phyloP scores from a whole-genome alignment of 805 yeast species.

The Yarrowia divulgata region DNA sequence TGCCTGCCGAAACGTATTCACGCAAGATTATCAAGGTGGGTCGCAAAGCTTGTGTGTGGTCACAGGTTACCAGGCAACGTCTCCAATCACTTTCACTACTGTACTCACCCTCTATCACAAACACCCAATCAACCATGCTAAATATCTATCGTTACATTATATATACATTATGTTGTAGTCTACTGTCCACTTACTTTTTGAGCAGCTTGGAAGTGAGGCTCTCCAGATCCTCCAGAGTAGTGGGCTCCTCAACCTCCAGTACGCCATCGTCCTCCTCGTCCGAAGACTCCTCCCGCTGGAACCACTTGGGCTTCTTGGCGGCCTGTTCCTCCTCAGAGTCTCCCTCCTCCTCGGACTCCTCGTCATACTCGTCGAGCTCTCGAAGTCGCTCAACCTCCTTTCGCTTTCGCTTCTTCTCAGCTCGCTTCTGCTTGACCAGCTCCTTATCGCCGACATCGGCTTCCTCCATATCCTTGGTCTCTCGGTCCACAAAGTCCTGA shows the following conservation, averaged over 20 bases:
- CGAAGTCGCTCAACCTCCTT: slow-evolving; percentile 64
- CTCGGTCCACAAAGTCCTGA: slow-evolving; percentile 68
- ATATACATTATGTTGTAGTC: slow-evolving; percentile 31
- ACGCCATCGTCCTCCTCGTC: slow-evolving; percentile 52
- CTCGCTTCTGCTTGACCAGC: slow-evolving; percentile 75
- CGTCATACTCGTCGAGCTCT: slow-evolving; percentile 45
- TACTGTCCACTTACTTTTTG: slow-evolving; percentile 19
- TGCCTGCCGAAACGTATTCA: no score
- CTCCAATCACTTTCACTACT: no score
- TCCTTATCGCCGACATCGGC: slow-evolving; percentile 82
- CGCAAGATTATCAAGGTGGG: no score
- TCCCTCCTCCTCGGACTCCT: slow-evolving; percentile 41
- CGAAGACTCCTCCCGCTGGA: slow-evolving; percentile 51
- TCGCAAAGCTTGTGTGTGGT: no score
- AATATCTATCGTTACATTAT: slow-evolving; percentile 20
- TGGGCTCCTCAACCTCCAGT: slow-evolving; percentile 85
- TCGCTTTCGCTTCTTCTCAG: slow-evolving; percentile 87
- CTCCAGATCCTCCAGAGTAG: slow-evolving; percentile 92
- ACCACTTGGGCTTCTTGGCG: slow-evolving; percentile 52
- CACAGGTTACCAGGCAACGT: no score
- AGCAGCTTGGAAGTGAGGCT: slow-evolving; percentile 54
- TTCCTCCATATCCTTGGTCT: slow-evolving; percentile 68
- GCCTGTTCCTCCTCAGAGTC: slow-evolving; percentile 49
- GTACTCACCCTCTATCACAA: no score
- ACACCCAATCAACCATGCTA: no score